A percentile compares a stretch with the other conserved stretches of the same genome.
Evolutionary conservation across 306 rosid genomes (phyloP).

Genomic region (Morella rubra): DNA sequence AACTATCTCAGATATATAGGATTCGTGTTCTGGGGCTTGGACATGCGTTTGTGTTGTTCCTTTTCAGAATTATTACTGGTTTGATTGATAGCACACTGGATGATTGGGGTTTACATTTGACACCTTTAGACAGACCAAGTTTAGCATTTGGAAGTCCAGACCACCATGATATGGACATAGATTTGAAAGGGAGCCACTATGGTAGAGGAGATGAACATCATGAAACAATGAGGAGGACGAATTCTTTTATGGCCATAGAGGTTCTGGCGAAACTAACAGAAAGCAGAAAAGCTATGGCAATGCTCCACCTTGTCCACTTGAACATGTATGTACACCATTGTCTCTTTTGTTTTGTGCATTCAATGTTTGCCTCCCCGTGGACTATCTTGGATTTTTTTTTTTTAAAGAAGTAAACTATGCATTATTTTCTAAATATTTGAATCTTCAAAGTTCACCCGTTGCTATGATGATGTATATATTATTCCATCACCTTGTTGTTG

Average conservation of each 20-base stretch:
- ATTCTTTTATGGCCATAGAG: conserved; percentile 58
- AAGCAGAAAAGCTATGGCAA: conserved; percentile 58
- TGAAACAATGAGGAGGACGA: conserved; percentile 49
- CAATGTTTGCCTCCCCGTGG: conserved; percentile 17
- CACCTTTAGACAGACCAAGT: conserved; percentile 36
- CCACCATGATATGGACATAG: conserved; percentile 39
- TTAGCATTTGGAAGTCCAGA: conserved; percentile 32
- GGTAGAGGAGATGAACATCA: conserved; percentile 33
- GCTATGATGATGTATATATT: not conserved
- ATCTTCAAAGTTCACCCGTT: not conserved
- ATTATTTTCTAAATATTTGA: not conserved
- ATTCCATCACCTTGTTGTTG: not conserved
- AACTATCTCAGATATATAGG: conserved; percentile 49
- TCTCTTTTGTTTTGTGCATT: conserved; percentile 12
- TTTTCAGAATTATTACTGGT: conserved; percentile 38
- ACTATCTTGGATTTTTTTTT: conserved; percentile 9
- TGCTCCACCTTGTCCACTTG: conserved; percentile 66
- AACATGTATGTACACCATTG: conserved; percentile 52
- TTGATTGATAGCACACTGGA: conserved; percentile 53
- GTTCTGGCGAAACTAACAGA: conserved; percentile 61
- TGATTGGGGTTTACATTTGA: conserved; percentile 60
- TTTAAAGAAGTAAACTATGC: not conserved
- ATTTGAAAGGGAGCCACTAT: conserved; percentile 33
- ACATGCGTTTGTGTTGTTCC: conserved; percentile 59
- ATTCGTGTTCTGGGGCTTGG: conserved; percentile 54